Evolutionary conservation across 2,329 filamentous ascomycete genomes (phyloP), one percentile per base, ranked within the genome.

Genomic region (Colletotrichum cereale): DNA sequence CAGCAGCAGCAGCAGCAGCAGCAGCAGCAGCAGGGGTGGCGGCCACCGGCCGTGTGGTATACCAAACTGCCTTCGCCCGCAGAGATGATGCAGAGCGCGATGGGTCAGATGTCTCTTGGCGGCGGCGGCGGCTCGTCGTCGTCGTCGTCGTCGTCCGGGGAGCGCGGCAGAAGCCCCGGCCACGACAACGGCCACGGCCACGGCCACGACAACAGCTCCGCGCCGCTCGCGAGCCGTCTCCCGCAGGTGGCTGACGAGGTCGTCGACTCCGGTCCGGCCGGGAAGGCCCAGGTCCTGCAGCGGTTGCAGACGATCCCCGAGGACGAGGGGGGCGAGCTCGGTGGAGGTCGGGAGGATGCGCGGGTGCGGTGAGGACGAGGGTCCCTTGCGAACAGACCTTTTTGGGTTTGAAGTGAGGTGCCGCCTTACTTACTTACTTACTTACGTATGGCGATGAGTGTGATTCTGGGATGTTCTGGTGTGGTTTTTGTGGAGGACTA

Each of bases 281-380:
- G n/a, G 3, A 26, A 36, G 4, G 14, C n/a, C n/a, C 10, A 21
- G 7, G 7, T 3, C 10, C 50, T 36, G 31, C 50, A 7, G 29
- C n/a, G 55, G 12, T 40, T 57, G 55, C 34, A 57, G 11, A 57
- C 55, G 36, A 57, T 57, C 2, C n/a, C n/a, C 7, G 55, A 57
- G 55, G 16, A 36, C 6, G n/a, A 38, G 2, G n/a, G 18, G 6
- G n/a, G 16, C 5, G 36, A 4, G n/a, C n/a, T 16, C 24, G 55
- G 10, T 8, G 34, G 44, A 5, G 21, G 10, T 1, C 21, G n/a
- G 14, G 36, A 57, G 3, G 21, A 18, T 2, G 31, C 6, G n/a
- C 6, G 5, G 6, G 21, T 38, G 52, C 36, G 36, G 6, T 26
- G 36, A 40, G n/a, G 5, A 24, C n/a, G 6, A 0, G 47, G 24